Base-by-base conservation (phyloP, 768 basidiomycete genomes). In the Phlebiopsis flavidoalba region DNA sequence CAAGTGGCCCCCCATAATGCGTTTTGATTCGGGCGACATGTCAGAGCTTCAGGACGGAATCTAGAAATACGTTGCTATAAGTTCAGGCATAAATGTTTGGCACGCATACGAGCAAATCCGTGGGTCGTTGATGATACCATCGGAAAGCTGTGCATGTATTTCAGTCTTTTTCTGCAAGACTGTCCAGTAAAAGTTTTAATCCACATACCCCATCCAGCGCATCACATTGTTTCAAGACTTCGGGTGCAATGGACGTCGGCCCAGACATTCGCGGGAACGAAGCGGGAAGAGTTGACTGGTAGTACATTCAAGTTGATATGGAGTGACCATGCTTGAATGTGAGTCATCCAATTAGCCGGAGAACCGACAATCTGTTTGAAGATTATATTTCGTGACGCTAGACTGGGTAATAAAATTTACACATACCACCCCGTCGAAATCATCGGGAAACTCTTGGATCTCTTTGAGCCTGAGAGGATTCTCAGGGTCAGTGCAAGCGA, bases 221-320 rank as follows among this genome's bases (percentile, higher is more conserved):
- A 55, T 74, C 73, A 56, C 73, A 74, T 57, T 74, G 73, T 22
- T 64, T 62, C 55, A 74, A 59, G 10, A 72, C 69, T 57, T 74
- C 73, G 8, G 69, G 60, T 19, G 67, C 66, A 21, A 74, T 66
- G n/a, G n/a, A 70, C 58, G n/a, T 67, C 53, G 5, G 19, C 26
- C 72, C 73, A 74, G 57, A 64, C 52, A 17, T 62, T 59, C 7
- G 64, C 50, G 5, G 69, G 63, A 24, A 74, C 72, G 56, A 69
- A 74, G 10, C 65, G 64, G 8, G 59, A 55, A 24, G 65, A 63
- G 24, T 63, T 65, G 26, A 62, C 63, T 1, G 65, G 63, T 51
- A 67, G 63, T 21, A 68, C 67, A 55, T 65, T 62, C 14, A 66
- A 52, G 37, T 67, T 68, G 43, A 67, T 65, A 43, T 69, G 67